Base-by-base conservation (phyloP, 768 basidiomycete species). In the Udeniomyces megalosporus region DNA sequence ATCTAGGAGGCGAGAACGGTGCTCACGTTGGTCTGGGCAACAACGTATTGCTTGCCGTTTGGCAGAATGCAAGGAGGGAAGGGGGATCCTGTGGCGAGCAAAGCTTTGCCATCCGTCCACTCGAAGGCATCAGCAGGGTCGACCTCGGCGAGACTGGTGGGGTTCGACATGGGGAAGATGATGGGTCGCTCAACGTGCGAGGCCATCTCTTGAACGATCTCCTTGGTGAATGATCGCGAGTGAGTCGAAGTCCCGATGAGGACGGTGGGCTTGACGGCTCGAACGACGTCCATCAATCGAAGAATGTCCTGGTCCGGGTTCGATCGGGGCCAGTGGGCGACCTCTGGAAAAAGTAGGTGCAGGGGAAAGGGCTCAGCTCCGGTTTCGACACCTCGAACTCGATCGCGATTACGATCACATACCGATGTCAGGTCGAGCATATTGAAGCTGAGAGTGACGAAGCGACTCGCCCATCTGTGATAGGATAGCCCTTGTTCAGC, bases 201-300 rank as follows among this genome's bases (percentile, higher is more conserved):
- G 31, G 80, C 77, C 86, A 91, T 76, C 68, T 75, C 75, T 60
- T 68, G 68, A 51, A 74, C 35, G 17, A 65, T 15, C 35, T 65
- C 63, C 53, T 65, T 80, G 4, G 79, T 83, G 74, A 93, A 93
- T 32, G 83, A 85, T 4, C 85, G 84, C 22, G 80, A 77, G 53
- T 80, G 77, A 1, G 88, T 90, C 61, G 86, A 88, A 62, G 84
- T 85, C 32, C 89, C 89, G 66, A 93, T 86, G 50, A 93, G 71
- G 12, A 88, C 80, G 1, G 88, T 93, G 26, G 89, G 88, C 68
- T 81, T 81, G 12, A 85, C 79, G 64, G 77, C 76, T 73, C 80
- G 80, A 62, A 90, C 80, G 2, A 85, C 83, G 31, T 88, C 73
- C 62, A 72, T 66, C 56, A 74, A 61, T 53, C 71, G 63, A 15